Conservation (phyloP, 2,329 filamentous ascomycete species). For the Colletotrichum spaethianum region DNA sequence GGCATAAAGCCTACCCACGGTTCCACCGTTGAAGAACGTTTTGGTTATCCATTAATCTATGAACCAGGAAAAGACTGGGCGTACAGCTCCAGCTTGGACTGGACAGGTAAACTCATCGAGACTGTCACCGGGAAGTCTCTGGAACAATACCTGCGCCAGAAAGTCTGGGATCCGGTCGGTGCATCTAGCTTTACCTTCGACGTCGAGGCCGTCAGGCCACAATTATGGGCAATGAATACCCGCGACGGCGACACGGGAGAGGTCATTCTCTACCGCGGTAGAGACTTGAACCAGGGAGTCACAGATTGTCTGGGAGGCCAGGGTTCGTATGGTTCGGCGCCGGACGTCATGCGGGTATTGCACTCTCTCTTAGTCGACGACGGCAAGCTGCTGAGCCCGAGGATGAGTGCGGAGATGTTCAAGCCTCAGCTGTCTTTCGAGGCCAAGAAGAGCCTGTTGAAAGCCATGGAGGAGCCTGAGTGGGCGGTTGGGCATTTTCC, state of each 20-base stretch:
- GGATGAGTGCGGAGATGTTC: conserved; percentile 62
- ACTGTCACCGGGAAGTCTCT: conserved; percentile 58
- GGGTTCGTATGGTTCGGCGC: conserved; percentile 52
- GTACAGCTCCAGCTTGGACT: conserved; percentile 66
- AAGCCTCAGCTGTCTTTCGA: conserved; percentile 57
- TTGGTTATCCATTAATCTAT: conserved; percentile 60
- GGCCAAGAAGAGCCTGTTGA: conserved; percentile 42
- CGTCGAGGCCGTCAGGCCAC: not conserved
- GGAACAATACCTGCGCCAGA: conserved; percentile 58
- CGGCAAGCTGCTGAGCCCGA: conserved; percentile 59
- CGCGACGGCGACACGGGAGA: conserved; percentile 39
- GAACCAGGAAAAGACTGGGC: conserved; percentile 67
- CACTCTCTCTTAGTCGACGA: conserved; percentile 64
- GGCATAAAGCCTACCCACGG: conserved; percentile 48
- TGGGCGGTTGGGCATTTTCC: conserved; percentile 49
- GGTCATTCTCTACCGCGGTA: conserved; percentile 26
- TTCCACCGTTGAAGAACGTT: conserved; percentile 57
- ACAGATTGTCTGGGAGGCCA: conserved; percentile 51
- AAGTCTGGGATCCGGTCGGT: conserved; percentile 54
- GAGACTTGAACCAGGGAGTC: conserved; percentile 37
- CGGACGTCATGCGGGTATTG: conserved; percentile 61
- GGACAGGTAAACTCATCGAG: conserved; percentile 67
- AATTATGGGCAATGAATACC: conserved; percentile 38
- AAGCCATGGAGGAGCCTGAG: conserved; percentile 45
- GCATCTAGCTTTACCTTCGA: conserved; percentile 36